Base-by-base conservation (phyloP, 2,329 filamentous ascomycete species). In the Aspergillus alliaceus region DNA sequence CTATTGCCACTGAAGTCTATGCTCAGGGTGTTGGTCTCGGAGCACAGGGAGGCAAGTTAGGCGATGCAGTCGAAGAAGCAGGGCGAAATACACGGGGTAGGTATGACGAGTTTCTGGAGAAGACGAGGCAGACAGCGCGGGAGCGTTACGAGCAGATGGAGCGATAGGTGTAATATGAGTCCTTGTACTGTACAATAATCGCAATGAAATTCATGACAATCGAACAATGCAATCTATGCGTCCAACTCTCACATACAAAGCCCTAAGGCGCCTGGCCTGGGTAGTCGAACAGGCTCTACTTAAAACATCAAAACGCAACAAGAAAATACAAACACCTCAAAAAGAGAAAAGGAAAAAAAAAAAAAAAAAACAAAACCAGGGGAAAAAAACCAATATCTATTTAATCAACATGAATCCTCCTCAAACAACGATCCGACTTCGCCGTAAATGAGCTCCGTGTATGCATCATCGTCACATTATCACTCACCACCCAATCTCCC, bases 401-500 rank as follows among this genome's bases (percentile, higher is more conserved):
- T 25, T 6, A 53, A 35, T 53, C 51, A 24, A 53, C 51, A 46
- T 53, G 53, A 50, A 54, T 54, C 32, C 53, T 20, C 18, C 53
- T 37, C 42, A 54, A 40, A 24, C 53, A 54, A 11, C 53, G 22
- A 37, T 54, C 53, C 32, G 53, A 34, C 32, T 31, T 20, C 6
- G 40, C 34, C 9, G 34, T 46, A 42, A 54, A 54, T 4, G 53
- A 50, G 34, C 53, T 57, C 11, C 55, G 71, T 69, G 51, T 58
- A 58, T 58, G 54, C 52, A 58, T 48, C 56, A 56, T 69, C 2
- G 64, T 62, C 6, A 60, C 64, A 40, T 84, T 85, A 60, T 85
- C 83, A 57, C 72, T 84, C 5, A 85, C 67, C 1, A 85, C 59
- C 35, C 85, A 46, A 62, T 85, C 83, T 0, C 83, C 82, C 68